These are phyloP conservation scores for Talaromyces liani DNA, from an alignment of 495 filamentous ascomycete species.

Conservation along the genomic window DNA sequence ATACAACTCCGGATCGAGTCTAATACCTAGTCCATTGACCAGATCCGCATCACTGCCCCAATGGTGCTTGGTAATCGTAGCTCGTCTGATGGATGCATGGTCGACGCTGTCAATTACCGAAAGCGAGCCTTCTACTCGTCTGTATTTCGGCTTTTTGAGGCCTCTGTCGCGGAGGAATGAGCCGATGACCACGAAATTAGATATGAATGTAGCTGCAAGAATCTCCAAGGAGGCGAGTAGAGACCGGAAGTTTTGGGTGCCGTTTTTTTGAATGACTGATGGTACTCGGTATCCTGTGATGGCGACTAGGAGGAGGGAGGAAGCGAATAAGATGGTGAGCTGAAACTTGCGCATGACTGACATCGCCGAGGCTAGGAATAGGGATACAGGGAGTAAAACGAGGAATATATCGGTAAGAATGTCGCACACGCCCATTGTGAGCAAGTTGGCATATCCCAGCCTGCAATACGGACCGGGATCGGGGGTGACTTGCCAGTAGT, in stretches of 20 bases:
- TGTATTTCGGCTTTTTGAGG: constrained; percentile 70
- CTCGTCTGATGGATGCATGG: constrained; percentile 39
- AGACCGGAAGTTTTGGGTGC: constrained; percentile 66
- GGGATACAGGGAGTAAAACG: constrained; percentile 79
- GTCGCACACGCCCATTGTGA: constrained; percentile 82
- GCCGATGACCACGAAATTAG: constrained; percentile 72
- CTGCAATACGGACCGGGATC: constrained; percentile 83
- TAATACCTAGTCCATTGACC: constrained; percentile 62
- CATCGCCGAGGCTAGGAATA: constrained; percentile 72
- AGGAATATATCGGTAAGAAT: constrained; percentile 83
- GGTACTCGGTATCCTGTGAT: constrained; percentile 74
- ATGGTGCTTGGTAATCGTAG: constrained; percentile 46
- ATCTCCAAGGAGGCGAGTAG: constrained; percentile 72
- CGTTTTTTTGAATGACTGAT: constrained; percentile 52
- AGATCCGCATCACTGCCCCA: constrained; percentile 84
- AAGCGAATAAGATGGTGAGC: constrained; percentile 68
- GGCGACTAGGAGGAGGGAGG: constrained; percentile 69
- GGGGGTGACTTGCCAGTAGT: constrained; percentile 89
- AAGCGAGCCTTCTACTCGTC: constrained; percentile 43
- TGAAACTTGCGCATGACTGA: constrained; percentile 52
- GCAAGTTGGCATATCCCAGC: constrained; percentile 72
- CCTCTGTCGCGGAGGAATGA: constrained; percentile 76
- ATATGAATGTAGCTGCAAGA: constrained; percentile 66
- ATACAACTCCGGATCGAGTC: constrained; percentile 51
- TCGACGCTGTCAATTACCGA: constrained; percentile 47